phyloP scores from a whole-genome alignment of 441 rosid species.

The Melastoma candidum region DNA sequence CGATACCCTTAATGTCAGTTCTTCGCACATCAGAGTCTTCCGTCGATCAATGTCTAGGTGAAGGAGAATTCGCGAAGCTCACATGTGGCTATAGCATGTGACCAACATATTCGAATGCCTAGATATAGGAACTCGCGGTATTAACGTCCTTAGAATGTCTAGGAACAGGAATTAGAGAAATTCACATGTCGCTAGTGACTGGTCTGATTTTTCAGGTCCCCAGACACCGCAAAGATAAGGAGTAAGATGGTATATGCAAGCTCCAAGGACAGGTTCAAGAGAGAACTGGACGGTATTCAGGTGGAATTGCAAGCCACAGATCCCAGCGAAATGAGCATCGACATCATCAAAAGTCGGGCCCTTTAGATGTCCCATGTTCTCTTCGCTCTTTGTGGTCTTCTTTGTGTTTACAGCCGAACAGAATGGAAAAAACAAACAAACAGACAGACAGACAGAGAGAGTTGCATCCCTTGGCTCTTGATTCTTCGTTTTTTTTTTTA shows the following conservation, averaged over 20 bases:
- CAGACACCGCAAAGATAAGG: slow-evolving; percentile 51
- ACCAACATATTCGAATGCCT: neutral
- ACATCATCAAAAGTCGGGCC: slow-evolving; percentile 54
- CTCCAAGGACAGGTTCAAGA: slow-evolving; percentile 72
- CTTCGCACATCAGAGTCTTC: neutral
- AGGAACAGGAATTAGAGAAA: too few species aligned
- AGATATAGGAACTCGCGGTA: too few species aligned
- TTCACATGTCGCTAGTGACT: neutral
- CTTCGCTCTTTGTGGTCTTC: too few species aligned
- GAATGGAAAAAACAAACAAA: too few species aligned
- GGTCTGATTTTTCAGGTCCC: slow-evolving; percentile 30
- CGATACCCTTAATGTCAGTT: neutral
- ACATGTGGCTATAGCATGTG: neutral
- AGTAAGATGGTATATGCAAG: slow-evolving; percentile 68
- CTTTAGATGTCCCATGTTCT: slow-evolving; percentile 18
- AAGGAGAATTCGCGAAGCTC: neutral
- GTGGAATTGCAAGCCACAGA: slow-evolving; percentile 74
- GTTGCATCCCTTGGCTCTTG: too few species aligned
- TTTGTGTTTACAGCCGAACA: too few species aligned
- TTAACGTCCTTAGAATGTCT: too few species aligned
- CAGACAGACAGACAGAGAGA: too few species aligned
- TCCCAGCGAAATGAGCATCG: slow-evolving; percentile 73
- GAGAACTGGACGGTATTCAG: slow-evolving; percentile 65
- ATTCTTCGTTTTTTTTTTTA: too few species aligned
- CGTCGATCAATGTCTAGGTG: neutral